A percentile compares a stretch with the other conserved stretches of the same genome.
Conservation (phyloP, 768 basidiomycete genomes). For the Boletellus sp. region DNA sequence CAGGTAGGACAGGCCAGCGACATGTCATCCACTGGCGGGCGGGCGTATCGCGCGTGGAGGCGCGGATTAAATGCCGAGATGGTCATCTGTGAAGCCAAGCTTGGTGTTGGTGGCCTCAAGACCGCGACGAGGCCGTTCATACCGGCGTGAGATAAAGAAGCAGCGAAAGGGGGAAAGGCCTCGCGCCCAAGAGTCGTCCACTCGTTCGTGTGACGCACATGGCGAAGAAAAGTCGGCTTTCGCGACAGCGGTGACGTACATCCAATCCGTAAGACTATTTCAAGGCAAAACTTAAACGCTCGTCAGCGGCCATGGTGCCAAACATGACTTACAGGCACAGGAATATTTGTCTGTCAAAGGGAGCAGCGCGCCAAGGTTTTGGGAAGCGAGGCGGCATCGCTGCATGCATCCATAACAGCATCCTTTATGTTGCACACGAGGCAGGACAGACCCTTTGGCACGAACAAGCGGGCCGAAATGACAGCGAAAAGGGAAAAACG, state of each 20-base stretch:
- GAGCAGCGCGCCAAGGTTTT: neutral
- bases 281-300: conserved; percentile 25
- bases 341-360: conserved; percentile 6
- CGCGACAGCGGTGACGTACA: conserved; percentile 31
- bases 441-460: conserved; percentile 12
- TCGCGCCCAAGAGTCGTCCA: conserved; percentile 16
- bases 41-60: conserved; percentile 18
- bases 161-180: conserved; percentile 18
- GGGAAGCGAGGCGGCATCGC: conserved; percentile 12
- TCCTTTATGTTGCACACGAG: conserved; percentile 25
- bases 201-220: conserved; percentile 5
- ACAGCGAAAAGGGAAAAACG: conserved; percentile 5
- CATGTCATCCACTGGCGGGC: conserved; percentile 16
- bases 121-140: conserved; percentile 20
- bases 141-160: conserved; percentile 8
- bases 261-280: conserved; percentile 12
- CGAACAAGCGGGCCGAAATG: conserved; percentile 3
- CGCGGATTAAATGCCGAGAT: conserved; percentile 22
- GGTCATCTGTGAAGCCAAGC: conserved; percentile 9
- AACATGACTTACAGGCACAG: conserved; percentile 11
- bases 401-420: conserved; percentile 12
- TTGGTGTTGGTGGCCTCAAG: conserved; percentile 10
- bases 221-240: conserved; percentile 8
- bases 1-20: conserved; percentile 15
- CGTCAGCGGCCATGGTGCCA: conserved; percentile 8